Evolutionary conservation across 169 alveolate genomes (phyloP).

Genomic region (Pseudocohnilembus persalinus): DNA sequence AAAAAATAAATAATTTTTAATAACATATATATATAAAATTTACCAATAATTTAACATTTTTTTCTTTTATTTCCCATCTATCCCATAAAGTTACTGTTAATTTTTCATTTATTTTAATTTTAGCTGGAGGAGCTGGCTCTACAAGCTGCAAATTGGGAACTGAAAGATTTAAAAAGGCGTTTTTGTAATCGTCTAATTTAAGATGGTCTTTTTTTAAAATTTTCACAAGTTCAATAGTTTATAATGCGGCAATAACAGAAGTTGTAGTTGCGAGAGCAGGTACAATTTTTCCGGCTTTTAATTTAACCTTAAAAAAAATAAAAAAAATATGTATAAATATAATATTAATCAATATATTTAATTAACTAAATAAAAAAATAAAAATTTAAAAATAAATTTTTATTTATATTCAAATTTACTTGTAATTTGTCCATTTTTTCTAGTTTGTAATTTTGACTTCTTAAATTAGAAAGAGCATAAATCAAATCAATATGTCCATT

Average conservation of each 20-base stretch:
- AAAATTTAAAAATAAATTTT: no score
- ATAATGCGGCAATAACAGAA: slow-evolving; percentile 82
- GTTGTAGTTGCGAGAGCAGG: slow-evolving; percentile 91
- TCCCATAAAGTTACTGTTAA: slow-evolving; percentile 78
- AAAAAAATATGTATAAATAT: no score
- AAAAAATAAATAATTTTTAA: no score
- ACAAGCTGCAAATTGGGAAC: slow-evolving; percentile 78
- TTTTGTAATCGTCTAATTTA: slow-evolving; percentile 42
- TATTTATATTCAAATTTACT: no score
- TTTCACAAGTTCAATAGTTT: slow-evolving; percentile 75
- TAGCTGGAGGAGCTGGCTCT: slow-evolving; percentile 81
- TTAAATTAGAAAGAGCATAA: slow-evolving; percentile 73
- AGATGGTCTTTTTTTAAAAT: slow-evolving; percentile 15
- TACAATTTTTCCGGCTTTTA: slow-evolving; percentile 86
- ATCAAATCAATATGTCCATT: slow-evolving; percentile 84
- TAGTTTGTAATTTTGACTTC: slow-evolving; percentile 74
- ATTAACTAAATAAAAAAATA: no score
- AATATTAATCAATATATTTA: no score
- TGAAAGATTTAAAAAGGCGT: slow-evolving; percentile 72
- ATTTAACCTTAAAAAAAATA: no score
- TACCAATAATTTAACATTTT: not conserved
- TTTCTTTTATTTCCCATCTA: slow-evolving; percentile 67
- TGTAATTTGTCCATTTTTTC: slow-evolving; percentile 82
- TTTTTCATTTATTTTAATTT: slow-evolving; percentile 51
- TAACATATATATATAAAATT: no score